phyloP scores from a whole-genome alignment of 108 stramenopile genomes.

The Fragilaria crotonensis region DNA sequence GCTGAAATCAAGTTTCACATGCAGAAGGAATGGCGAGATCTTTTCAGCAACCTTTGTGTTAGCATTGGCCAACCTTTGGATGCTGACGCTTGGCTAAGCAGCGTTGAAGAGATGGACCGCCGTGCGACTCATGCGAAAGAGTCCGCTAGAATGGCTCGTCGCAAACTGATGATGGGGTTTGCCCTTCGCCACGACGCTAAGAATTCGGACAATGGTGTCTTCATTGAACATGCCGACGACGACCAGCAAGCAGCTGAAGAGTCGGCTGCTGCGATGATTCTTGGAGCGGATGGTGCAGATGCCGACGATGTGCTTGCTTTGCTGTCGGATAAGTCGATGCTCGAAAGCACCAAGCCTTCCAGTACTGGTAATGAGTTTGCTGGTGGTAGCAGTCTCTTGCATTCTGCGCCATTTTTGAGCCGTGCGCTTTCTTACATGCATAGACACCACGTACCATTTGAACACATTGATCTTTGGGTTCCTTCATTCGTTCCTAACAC shows the following conservation, averaged over 20 bases:
- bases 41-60: slow-evolving; percentile 61
- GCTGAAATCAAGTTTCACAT: slow-evolving; percentile 82
- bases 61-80: slow-evolving; percentile 52
- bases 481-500: slow-evolving; percentile 71
- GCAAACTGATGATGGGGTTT: slow-evolving; percentile 78
- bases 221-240: slow-evolving; percentile 40
- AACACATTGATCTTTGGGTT: slow-evolving; percentile 83
- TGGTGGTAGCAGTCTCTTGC: slow-evolving; percentile 45
- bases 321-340: slow-evolving; percentile 32
- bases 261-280: slow-evolving; percentile 15
- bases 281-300: slow-evolving; percentile 17
- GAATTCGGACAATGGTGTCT: slow-evolving; percentile 69
- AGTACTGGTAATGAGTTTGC: slow-evolving; percentile 17
- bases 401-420: slow-evolving; percentile 68
- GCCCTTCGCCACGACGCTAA: slow-evolving; percentile 53
- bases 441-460: slow-evolving; percentile 73
- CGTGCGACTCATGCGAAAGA: slow-evolving; percentile 63
- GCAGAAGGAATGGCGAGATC: slow-evolving; percentile 77
- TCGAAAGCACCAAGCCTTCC: background rate
- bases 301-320: slow-evolving; percentile 28
- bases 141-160: slow-evolving; percentile 57
- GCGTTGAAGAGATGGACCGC: slow-evolving; percentile 81
- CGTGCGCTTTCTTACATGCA: slow-evolving; percentile 60
- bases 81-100: slow-evolving; percentile 66
- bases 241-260: slow-evolving; percentile 24